Base-by-base conservation (phyloP, 176 grass and related monocot genomes). In the Alopecurus myosuroides region DNA sequence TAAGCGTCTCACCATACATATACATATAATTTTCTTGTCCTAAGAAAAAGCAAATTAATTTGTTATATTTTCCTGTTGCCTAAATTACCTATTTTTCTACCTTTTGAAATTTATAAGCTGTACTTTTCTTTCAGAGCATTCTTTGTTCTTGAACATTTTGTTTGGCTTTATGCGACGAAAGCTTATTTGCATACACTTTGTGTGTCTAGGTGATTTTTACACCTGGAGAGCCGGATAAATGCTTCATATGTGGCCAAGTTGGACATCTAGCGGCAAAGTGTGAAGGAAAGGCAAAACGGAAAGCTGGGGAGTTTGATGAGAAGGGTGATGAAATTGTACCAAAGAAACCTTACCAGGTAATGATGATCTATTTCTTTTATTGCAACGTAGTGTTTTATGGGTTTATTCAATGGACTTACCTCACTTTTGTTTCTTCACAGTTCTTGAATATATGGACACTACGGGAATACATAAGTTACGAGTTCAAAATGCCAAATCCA, bases 381-480 rank as follows among this genome's bases (percentile, higher is more conserved):
- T 80, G 33, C 63, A 69, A 58, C 64, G 44, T 60, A 33, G 79
- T 35, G 3, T 73, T 12, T 86, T 31, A 53, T 53, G 13, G 44
- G 22, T 76, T 25, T 56, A n/a, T 40, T 74, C 42, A 11, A 71
- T 72, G 45, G 50, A n/a, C 70, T 82, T 13, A 14, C 46, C 35
- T 55, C 42, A 35, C 70, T 64, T 19, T 60, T 73, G 73, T 76
- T 33, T 29, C 35, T 85, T 25, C 65, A 42, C 89, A 99, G 97
- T 96, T 99, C 81, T 78, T 99, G 71, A 96, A 99, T 90, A 96
- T 96, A 87, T 99, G 97, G 97, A 96, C 97, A 73, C 93, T 99
- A 58, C 85, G 97, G 39, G 94, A 99, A 67, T 99, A 99, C 81
- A 63, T 99, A 78, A 94, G 96, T 9, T 96, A 99, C 6, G 93